phyloP scores from a whole-genome alignment of 306 rosid species.

The Prosopis cineraria region DNA sequence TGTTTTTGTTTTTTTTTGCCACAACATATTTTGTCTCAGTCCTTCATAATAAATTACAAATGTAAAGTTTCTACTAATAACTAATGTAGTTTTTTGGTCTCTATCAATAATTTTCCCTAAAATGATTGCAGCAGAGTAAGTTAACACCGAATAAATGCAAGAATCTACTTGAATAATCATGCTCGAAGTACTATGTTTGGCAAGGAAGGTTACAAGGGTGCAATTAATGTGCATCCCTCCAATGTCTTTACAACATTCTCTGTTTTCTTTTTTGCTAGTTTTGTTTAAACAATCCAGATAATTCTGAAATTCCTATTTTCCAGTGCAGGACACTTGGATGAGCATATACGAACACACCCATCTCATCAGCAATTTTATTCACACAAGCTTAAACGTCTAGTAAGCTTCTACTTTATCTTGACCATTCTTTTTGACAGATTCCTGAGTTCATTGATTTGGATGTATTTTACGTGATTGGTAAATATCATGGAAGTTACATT shows the following conservation, averaged over 20 bases:
- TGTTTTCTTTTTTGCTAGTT: conserved; percentile 2
- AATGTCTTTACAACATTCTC: conserved; percentile 26
- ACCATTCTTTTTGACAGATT: background rate
- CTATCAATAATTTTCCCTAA: background rate
- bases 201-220: background rate
- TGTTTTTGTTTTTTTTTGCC: no score
- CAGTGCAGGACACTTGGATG: conserved; percentile 88
- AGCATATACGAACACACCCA: conserved; percentile 65
- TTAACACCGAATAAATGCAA: conserved; percentile 11
- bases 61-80: background rate
- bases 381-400: conserved; percentile 83
- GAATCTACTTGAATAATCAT: background rate
- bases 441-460: conserved; percentile 17
- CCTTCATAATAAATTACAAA: background rate
- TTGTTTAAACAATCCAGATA: background rate
- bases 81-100: background rate
- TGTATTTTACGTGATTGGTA: conserved; percentile 12
- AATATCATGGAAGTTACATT: conserved; percentile 12
- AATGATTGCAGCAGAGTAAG: background rate
- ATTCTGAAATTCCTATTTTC: conserved; percentile 35
- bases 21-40: background rate
- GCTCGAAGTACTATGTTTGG: background rate
- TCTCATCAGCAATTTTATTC: conserved; percentile 78
- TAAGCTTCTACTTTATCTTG: conserved; percentile 42
- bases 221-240: conserved; percentile 18